phyloP scores from a whole-genome alignment of 1,284 basidiomycete species.

The Rhodotorula mucilaginosa region DNA sequence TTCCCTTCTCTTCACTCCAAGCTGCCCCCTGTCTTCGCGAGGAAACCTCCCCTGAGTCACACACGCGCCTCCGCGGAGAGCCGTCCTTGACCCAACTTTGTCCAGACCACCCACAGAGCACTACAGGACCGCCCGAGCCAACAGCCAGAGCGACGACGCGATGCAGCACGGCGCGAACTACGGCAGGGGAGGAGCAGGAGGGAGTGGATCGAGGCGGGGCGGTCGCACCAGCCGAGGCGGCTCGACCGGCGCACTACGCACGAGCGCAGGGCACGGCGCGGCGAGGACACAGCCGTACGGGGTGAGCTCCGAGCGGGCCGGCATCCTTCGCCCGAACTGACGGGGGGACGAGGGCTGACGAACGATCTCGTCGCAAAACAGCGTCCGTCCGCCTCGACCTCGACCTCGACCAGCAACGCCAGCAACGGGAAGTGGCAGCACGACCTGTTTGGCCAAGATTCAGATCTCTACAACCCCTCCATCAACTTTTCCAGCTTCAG shows the following conservation, averaged over 20 bases:
- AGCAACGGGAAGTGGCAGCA: slow-evolving; percentile 30
- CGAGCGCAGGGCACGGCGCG: neutral
- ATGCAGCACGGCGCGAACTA: neutral
- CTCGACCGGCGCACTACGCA: neutral
- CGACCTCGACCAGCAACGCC: neutral
- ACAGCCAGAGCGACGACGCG: neutral
- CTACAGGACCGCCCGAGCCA: no score
- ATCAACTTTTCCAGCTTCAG: slow-evolving; percentile 11
- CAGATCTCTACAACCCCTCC: slow-evolving; percentile 24
- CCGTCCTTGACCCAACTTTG: no score
- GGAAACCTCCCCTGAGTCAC: neutral
- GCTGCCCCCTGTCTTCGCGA: no score
- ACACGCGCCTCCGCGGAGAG: neutral
- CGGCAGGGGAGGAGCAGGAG: neutral
- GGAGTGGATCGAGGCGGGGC: neutral
- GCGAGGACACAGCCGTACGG: neutral
- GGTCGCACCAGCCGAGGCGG: neutral
- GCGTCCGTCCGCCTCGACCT: slow-evolving; percentile 5
- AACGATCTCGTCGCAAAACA: neutral
- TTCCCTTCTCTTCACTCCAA: no score
- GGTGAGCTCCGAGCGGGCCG: neutral
- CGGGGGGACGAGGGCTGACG: neutral
- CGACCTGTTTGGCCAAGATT: slow-evolving; percentile 27
- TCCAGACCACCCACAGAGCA: no score
- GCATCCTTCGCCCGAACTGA: neutral